These are phyloP conservation scores for Astrephomene gubernaculifera DNA, from an alignment of 139 green algal species.

Conservation along the genomic window DNA sequence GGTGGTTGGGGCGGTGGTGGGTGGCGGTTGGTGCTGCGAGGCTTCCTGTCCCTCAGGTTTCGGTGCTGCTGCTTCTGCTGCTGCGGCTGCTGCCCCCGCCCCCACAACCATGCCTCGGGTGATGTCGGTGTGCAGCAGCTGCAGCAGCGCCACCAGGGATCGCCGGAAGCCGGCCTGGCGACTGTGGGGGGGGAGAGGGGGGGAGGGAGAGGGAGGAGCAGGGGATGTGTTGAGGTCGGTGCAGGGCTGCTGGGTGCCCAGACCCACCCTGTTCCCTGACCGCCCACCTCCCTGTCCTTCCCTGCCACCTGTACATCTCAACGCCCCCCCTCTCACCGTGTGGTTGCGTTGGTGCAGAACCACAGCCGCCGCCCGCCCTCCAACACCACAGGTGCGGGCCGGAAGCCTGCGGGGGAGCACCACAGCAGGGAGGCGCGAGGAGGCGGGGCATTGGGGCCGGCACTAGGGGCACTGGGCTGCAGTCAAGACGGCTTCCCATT, in stretches of 20 bases:
- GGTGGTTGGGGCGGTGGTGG: background rate
- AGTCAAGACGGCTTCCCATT: too few relatives aligned
- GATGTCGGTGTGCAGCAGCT: conserved; percentile 42
- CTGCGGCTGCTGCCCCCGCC: too few relatives aligned
- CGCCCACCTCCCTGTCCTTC: background rate
- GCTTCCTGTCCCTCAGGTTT: too few relatives aligned
- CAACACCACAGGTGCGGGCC: background rate
- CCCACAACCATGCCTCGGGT: too few relatives aligned
- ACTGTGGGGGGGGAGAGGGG: conserved; percentile 23
- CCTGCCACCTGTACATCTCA: background rate
- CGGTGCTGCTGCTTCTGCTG: too few relatives aligned
- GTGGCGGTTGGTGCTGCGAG: background rate
- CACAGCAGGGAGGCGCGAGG: background rate
- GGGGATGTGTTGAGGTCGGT: too few relatives aligned
- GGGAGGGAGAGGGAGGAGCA: too few relatives aligned
- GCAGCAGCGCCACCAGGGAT: conserved; percentile 45
- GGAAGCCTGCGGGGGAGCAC: background rate
- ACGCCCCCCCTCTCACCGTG: background rate
- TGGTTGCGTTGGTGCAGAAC: conserved; percentile 16
- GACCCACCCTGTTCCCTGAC: too few relatives aligned
- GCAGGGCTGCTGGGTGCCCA: too few relatives aligned
- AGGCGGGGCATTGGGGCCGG: too few relatives aligned
- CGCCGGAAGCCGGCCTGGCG: conserved; percentile 58
- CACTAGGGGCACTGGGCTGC: too few relatives aligned
- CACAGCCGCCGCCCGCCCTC: conserved; percentile 5